These are phyloP conservation scores for Termitomyces heimii DNA, from an alignment of 768 basidiomycete species.

Conservation along the genomic window DNA sequence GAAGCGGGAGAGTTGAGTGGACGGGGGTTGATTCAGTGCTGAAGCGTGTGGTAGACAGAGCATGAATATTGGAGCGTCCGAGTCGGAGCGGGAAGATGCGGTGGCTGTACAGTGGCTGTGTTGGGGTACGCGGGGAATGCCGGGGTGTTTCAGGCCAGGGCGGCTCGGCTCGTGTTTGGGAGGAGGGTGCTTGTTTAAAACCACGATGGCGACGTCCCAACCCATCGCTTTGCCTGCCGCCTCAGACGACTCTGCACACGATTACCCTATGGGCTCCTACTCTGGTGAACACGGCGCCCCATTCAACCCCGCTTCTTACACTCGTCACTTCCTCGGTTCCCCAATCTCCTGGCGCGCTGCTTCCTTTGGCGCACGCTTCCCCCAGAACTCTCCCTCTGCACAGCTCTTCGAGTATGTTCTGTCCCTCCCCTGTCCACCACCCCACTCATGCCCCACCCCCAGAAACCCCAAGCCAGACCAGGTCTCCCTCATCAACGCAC, in stretches of 20 bases:
- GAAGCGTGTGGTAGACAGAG: too few species aligned
- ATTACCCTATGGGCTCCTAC: constrained; percentile 46
- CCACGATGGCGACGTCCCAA: constrained; percentile 25
- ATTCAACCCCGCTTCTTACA: constrained; percentile 64
- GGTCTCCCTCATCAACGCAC: constrained; percentile 57
- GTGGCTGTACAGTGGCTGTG: background rate
- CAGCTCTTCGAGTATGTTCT: constrained; percentile 64
- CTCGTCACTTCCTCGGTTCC: constrained; percentile 63
- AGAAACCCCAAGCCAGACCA: constrained; percentile 43
- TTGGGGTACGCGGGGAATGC: background rate
- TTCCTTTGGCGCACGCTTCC: constrained; percentile 60
- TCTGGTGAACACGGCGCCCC: constrained; percentile 35
- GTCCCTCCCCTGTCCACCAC: background rate
- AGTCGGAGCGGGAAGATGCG: background rate
- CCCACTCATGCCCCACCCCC: background rate
- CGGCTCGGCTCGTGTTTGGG: background rate
- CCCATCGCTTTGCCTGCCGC: constrained; percentile 40
- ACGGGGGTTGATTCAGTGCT: too few species aligned
- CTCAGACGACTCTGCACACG: constrained; percentile 6
- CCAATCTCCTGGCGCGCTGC: constrained; percentile 68
- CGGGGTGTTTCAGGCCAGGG: background rate
- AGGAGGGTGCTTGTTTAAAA: constrained; percentile 1
- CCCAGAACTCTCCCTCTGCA: constrained; percentile 58
- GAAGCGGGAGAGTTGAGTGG: too few species aligned
- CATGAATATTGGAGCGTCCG: background rate